Evolutionary conservation across 164 flowering plant species (phyloP), one percentile per base, ranked within the genome.

Genomic region (Aristolochia contorta): DNA sequence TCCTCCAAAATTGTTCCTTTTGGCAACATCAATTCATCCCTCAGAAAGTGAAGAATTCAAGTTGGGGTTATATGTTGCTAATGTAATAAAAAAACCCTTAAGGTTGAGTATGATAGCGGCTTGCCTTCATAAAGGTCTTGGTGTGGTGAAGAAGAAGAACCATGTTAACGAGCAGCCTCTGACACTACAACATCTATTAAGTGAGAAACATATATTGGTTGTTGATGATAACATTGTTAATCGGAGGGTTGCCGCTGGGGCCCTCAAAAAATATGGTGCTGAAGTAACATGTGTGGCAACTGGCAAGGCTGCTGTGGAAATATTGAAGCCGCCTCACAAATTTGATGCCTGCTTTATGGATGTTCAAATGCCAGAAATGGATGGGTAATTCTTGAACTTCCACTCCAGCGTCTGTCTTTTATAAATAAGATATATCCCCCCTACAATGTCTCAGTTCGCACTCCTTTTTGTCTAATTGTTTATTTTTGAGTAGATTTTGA

Each of bases 321-420:
- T 64, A 82, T 89, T 93, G 20, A 71, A 70, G 63, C 97, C 97
- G 21, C 97, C 97, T 18, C 98, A 93, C 55, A 53, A 61, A 4
- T 93, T 86, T 58, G 84, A 84, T 74, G 94, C 92, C 47, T 93
- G 98, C 71, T 93, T 93, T 74, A 90, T 93, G 98, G 98, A 93
- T 81, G 80, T 86, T 62, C 97, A 90, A 56, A 93, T 93, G 98
- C 98, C 98, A 41, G 97, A 81, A 69, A 85, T 89, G 94, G 97
- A 89, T 63, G 97, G 98, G 96, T 89, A 79, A 53, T 18, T 24
- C 56, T 22, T 23, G 43, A 6, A 53, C 10, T 27, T 22, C 18
- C 7, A 53, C 32, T 53, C 1, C 20, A 12, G 23, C 18, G 15
- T 53, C 16, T 23, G 56, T 22, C 4, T 16, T 12, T 52, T 53